Percentiles rank a stretch among this genome's conserved stretches.
phyloP scores from a whole-genome alignment of 495 filamentous ascomycete genomes.

The Hypoxylon subgilvum region DNA sequence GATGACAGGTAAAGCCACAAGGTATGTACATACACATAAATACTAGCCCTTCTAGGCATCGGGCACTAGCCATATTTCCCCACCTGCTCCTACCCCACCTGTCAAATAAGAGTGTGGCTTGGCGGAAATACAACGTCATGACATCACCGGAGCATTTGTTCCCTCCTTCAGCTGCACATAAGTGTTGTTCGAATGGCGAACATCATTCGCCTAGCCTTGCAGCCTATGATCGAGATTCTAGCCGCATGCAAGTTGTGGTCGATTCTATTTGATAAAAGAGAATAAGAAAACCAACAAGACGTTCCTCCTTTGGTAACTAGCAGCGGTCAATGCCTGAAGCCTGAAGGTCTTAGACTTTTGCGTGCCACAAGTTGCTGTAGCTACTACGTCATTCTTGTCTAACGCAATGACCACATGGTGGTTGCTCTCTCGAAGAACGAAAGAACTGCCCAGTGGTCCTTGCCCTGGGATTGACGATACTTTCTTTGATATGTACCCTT shows the following conservation, averaged over 20 bases:
- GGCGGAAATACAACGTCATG: constrained; percentile 11
- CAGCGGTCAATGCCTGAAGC: not conserved
- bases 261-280: constrained; percentile 9
- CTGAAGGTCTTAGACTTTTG: too few species aligned
- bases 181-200: not conserved
- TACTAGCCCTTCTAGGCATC: too few species aligned
- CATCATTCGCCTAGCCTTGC: constrained; percentile 4
- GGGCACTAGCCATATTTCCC: constrained; percentile 4
- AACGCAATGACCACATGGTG: constrained; percentile 22
- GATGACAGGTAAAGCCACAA: too few species aligned
- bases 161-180: constrained; percentile 14
- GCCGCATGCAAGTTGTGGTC: constrained; percentile 6
- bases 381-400: constrained; percentile 31
- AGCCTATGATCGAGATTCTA: constrained; percentile 27
- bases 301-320: constrained; percentile 19
- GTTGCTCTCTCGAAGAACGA: too few species aligned
- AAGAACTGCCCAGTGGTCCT: too few species aligned
- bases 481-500: not conserved
- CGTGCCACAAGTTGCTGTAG: constrained; percentile 19
- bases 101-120: constrained; percentile 22
- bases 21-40: too few species aligned
- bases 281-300: not conserved
- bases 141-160: constrained; percentile 29
- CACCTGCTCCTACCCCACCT: not conserved
- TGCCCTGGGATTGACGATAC: constrained; percentile 1